Conservation (phyloP, 1,284 basidiomycete species). For the Trichosporon coremiiforme region DNA sequence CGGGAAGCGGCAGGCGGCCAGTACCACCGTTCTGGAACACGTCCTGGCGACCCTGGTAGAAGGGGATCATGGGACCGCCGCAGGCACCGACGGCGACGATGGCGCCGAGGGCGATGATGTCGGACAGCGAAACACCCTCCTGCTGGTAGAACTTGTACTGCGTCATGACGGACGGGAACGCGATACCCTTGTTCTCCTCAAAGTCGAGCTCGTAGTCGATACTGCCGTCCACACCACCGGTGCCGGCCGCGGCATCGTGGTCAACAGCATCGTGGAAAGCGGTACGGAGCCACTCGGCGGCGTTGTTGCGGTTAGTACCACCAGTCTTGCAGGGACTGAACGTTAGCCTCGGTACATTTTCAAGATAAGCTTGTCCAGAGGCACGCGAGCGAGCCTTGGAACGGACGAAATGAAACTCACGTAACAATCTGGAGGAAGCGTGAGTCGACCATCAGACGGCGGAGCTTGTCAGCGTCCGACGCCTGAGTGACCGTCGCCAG, state of each 20-base stretch:
- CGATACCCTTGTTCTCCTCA: conserved; percentile 22
- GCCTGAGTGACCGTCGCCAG: background rate
- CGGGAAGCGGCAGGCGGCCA: conserved; percentile 28
- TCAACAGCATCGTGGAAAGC: conserved; percentile 32
- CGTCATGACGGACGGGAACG: conserved; percentile 21
- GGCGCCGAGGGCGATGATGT: conserved; percentile 27
- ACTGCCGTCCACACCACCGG: conserved; percentile 31
- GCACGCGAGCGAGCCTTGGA: background rate
- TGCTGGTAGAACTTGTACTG: conserved; percentile 26
- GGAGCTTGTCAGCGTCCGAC: conserved; percentile 23
- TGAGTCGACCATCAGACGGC: conserved; percentile 24
- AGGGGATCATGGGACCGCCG: conserved; percentile 27
- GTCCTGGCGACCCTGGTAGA: conserved; percentile 26
- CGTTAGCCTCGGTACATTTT: background rate
- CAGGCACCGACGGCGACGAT: conserved; percentile 29
- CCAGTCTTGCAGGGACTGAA: conserved; percentile 44
- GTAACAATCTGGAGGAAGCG: conserved; percentile 22
- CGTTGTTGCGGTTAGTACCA: conserved; percentile 25
- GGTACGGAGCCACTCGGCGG: conserved; percentile 30
- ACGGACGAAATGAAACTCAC: background rate
- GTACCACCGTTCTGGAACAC: conserved; percentile 14
- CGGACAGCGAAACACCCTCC: conserved; percentile 25
- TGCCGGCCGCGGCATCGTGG: conserved; percentile 28
- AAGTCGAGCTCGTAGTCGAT: conserved; percentile 29
- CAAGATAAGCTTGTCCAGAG: background rate